Conservation (phyloP, 768 basidiomycete genomes). For the Rossbeevera mucosa region DNA sequence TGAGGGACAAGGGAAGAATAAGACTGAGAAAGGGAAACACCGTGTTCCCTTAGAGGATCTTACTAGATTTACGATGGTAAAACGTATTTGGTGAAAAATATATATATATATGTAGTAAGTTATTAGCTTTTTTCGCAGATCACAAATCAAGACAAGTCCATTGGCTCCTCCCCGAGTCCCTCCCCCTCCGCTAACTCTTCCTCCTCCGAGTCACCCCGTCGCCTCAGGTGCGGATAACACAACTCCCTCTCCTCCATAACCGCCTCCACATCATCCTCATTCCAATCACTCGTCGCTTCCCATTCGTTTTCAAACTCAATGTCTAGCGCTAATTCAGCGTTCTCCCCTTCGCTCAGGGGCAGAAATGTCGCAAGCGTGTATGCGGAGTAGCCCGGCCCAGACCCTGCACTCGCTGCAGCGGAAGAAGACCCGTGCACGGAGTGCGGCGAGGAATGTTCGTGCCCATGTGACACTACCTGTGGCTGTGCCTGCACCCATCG, state of each 20-base stretch:
- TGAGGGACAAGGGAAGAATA: constrained; percentile 35
- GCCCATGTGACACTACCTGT: constrained; percentile 27
- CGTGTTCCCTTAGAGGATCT: constrained; percentile 80
- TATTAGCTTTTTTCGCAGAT: too few species aligned
- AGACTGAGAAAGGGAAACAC: constrained; percentile 34
- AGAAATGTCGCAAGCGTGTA: constrained; percentile 24
- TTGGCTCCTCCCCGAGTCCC: constrained; percentile 33
- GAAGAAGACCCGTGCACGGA: background rate
- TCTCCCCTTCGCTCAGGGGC: constrained; percentile 41
- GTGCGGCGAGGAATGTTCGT: background rate
- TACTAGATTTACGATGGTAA: constrained; percentile 94
- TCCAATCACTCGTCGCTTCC: constrained; percentile 90
- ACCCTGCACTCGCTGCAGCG: background rate
- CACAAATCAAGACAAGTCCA: constrained; percentile 45
- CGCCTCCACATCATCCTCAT: constrained; percentile 78
- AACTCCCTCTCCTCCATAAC: constrained; percentile 19
- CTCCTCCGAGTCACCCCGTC: too few species aligned
- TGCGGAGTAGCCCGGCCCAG: constrained; percentile 1
- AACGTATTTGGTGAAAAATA: constrained; percentile 64
- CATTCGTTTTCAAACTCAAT: constrained; percentile 88
- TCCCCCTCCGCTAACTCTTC: too few species aligned
- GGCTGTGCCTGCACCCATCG: constrained; percentile 85
- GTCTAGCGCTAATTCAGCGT: constrained; percentile 51
- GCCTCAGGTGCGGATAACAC: too few species aligned
- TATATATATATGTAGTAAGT: too few species aligned